Base-by-base conservation (phyloP, 345 rosid genomes). In the Passiflora organensis region DNA sequence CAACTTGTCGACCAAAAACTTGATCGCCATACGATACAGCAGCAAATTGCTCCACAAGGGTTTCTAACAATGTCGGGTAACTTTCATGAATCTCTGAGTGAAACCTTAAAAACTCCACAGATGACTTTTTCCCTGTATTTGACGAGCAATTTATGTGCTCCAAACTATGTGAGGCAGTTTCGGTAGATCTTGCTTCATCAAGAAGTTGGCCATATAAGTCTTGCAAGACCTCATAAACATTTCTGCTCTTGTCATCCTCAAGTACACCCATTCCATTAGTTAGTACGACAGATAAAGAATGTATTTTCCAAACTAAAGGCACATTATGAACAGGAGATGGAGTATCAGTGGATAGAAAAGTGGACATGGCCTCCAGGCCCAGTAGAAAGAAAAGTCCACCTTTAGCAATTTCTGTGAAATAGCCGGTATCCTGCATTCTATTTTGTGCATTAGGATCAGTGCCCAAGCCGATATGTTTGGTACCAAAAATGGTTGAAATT, bases 251-350 rank as follows among this genome's bases (percentile, higher is more conserved):
- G 62, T 80, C 70, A 25, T 91, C 95, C 71, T 85, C 85, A 45
- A 87, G 80, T 56, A 85, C 76, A 36, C 65, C 84, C 93, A 86
- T 84, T 55, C 96, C 93, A 50, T 58, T 64, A 32, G 84, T 88
- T 51, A 91, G 65, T 66, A 65, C 68, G 53, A 75, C 76, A 44
- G 96, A 88, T 65, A 91, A 71, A 48, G 90, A 80, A 72, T 91
- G 98, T 55, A 86, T 60, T 76, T 91, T 91, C 98, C 96, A 85
- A 53, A 85, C 71, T 67, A 91, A 60, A 1, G 88, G 85, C 34
- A 82, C 80, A 50, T 62, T 72, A 46, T 9, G 66, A 69, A 85
- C 74, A 49, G 86, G 85, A 34, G 83, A 78, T 32, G 72, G 60
- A 43, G 48, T 44, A 66, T 58, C 58, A 36, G 65, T 23, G 25